Conservation (phyloP, 2,329 filamentous ascomycete genomes). For the Alternaria brassicae region DNA sequence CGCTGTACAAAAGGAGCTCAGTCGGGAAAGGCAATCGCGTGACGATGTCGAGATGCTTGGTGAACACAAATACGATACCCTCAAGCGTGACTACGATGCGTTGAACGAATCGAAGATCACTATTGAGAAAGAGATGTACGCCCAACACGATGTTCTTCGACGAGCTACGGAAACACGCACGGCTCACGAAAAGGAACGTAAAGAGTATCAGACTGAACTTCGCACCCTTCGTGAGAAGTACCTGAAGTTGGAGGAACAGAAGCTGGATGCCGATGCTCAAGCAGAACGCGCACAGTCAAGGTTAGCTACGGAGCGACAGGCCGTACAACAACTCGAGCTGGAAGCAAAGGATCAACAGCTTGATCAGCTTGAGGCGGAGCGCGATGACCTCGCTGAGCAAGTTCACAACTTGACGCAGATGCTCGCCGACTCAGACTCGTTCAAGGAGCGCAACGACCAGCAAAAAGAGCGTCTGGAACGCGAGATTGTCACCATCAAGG, state of each 20-base stretch:
- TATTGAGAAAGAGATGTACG: conserved; percentile 97
- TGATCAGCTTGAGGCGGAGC: conserved; percentile 80
- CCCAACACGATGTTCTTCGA: conserved; percentile 88
- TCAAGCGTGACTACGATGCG: conserved; percentile 84
- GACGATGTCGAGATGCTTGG: conserved; percentile 91
- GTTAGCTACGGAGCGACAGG: conserved; percentile 80
- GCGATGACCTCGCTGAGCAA: conserved; percentile 75
- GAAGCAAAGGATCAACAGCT: conserved; percentile 79
- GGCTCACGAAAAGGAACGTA: conserved; percentile 83
- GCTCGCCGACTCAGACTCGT: conserved; percentile 87
- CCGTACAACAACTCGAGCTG: conserved; percentile 78
- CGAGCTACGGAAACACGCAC: conserved; percentile 82
- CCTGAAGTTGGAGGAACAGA: conserved; percentile 82
- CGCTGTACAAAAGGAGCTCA: conserved; percentile 84
- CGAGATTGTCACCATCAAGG: conserved; percentile 89
- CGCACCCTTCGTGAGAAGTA: conserved; percentile 83
- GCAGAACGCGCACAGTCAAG: conserved; percentile 81
- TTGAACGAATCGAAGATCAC: conserved; percentile 95
- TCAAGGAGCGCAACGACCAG: conserved; percentile 88
- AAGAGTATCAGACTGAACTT: conserved; percentile 86
- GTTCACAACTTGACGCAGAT: conserved; percentile 86
- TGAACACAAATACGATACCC: conserved; percentile 82
- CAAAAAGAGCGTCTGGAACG: conserved; percentile 92
- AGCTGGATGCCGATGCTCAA: conserved; percentile 79
- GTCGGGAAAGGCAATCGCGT: conserved; percentile 87